Evolutionary conservation across 768 basidiomycete species (phyloP).

Genomic region (Mycena galericulata): DNA sequence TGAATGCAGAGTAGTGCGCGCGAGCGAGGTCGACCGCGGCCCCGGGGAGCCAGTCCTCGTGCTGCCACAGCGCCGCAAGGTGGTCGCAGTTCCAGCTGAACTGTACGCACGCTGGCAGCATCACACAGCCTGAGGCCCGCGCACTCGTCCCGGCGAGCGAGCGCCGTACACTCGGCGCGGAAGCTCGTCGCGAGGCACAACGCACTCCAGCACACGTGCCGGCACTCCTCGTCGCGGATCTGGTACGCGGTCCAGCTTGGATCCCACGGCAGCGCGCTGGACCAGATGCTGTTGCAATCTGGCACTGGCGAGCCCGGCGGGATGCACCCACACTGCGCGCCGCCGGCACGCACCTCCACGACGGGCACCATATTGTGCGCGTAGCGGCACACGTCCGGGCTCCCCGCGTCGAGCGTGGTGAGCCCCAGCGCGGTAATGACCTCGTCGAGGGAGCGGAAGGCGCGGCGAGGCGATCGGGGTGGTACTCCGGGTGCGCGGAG

Average conservation of each 20-base stretch:
- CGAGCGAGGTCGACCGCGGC: slow-evolving; percentile 67
- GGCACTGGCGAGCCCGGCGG: slow-evolving; percentile 35
- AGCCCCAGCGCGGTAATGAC: slow-evolving; percentile 58
- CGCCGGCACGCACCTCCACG: slow-evolving; percentile 14
- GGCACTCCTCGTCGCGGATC: too few species aligned
- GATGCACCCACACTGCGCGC: slow-evolving; percentile 51
- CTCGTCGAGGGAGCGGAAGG: slow-evolving; percentile 59
- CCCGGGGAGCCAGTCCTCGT: slow-evolving; percentile 76
- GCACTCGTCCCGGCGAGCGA: slow-evolving; percentile 55
- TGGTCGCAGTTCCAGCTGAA: slow-evolving; percentile 87
- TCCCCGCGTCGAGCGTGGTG: slow-evolving; percentile 58
- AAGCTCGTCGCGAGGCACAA: slow-evolving; percentile 44
- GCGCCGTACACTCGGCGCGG: slow-evolving; percentile 55
- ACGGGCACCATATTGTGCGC: slow-evolving; percentile 46
- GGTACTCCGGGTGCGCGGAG: slow-evolving; percentile 64
- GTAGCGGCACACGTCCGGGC: slow-evolving; percentile 55
- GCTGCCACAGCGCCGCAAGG: slow-evolving; percentile 75
- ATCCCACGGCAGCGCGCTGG: too few species aligned
- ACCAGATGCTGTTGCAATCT: too few species aligned
- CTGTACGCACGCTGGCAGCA: slow-evolving; percentile 58
- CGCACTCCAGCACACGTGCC: slow-evolving; percentile 65
- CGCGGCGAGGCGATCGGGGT: slow-evolving; percentile 54
- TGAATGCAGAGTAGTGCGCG: slow-evolving; percentile 80
- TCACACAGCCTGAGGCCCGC: slow-evolving; percentile 44
- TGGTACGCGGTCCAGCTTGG: too few species aligned